Base-by-base conservation (phyloP, 805 yeast species). In the Jamesozyma gamospora region DNA sequence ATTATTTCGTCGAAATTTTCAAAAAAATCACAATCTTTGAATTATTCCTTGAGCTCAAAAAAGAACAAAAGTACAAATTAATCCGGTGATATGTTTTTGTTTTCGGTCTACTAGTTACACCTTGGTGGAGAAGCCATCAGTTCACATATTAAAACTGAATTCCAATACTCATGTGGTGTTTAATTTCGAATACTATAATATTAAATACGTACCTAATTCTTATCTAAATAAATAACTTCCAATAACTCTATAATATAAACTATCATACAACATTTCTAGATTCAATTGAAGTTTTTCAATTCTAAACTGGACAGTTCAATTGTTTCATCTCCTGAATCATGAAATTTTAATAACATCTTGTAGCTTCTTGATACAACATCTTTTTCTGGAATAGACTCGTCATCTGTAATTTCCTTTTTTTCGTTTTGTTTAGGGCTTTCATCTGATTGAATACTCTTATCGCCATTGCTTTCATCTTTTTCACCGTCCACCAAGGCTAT, bases 381-480 rank as follows among this genome's bases (percentile, higher is more conserved):
- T 34, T 55, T 54, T 25, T 46, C 47, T 13, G 63, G 63, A 28
- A 50, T 41, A 6, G 36, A 35, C 9, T 43, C 26, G 17, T 48
- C 45, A 28, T 41, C 42, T 12, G 41, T 31, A 4, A 16, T 27
- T 9, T 45, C 41, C 35, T 42, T 41, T 17, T 42, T 19, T 18
- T 27, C 17, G 24, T 41, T 37, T 46, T 46, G 8, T 24, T 17
- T 8, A 8, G 19, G 17, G 32, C 42, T 41, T 26, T 49, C 34
- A 11, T 41, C 18, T 28, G 46, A 40, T 18, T 44, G 35, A 37
- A 41, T 37, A 14, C 39, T 41, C 28, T 38, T 40, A 2, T 37
- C 30, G 18, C 37, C 29, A 7, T 30, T 35, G 12, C 46, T 42
- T 4, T 32, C 35, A 8, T 39, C 35, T 11, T 41, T 41, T 25